Conservation (phyloP, 1,284 basidiomycete genomes). For the Papiliotrema fonsecae region DNA sequence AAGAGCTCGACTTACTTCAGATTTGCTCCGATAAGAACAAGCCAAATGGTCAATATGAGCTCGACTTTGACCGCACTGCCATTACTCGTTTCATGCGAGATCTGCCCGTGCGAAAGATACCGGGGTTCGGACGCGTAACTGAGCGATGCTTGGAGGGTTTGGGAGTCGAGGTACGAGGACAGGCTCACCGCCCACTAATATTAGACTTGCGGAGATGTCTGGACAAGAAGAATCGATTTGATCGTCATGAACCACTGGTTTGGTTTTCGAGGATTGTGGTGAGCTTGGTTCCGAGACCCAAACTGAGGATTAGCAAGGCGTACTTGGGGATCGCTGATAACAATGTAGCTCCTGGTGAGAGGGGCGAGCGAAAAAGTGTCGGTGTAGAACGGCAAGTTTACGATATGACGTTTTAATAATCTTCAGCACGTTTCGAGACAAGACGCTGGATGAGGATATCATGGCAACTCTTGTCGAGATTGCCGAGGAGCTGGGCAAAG, state of each 20-base stretch:
- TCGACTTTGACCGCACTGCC: constrained; percentile 61
- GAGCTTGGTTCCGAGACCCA: too few relatives aligned
- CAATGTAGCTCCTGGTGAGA: constrained; percentile 63
- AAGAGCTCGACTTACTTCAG: constrained; percentile 46
- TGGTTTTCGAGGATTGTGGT: constrained; percentile 64
- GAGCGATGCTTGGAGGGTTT: constrained; percentile 80
- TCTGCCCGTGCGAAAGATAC: constrained; percentile 54
- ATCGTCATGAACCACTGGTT: constrained; percentile 81
- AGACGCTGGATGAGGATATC: constrained; percentile 62
- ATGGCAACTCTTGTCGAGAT: constrained; percentile 70
- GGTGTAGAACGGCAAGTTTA: constrained; percentile 71
- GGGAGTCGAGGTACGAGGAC: constrained; percentile 65
- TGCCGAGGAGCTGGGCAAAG: constrained; percentile 69
- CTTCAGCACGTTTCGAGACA: constrained; percentile 66
- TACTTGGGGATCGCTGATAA: constrained; percentile 83
- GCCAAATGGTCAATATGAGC: constrained; percentile 82
- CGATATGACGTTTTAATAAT: background rate
- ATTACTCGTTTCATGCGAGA: constrained; percentile 61
- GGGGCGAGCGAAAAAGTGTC: constrained; percentile 82
- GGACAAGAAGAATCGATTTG: constrained; percentile 62
- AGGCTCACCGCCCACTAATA: background rate
- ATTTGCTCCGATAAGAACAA: constrained; percentile 97
- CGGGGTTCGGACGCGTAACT: constrained; percentile 80
- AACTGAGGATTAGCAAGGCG: constrained; percentile 52
- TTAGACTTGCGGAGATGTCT: constrained; percentile 83